These are phyloP conservation scores for Huntiella moniliformis DNA, from an alignment of 2,329 filamentous ascomycete species.

Conservation along the genomic window DNA sequence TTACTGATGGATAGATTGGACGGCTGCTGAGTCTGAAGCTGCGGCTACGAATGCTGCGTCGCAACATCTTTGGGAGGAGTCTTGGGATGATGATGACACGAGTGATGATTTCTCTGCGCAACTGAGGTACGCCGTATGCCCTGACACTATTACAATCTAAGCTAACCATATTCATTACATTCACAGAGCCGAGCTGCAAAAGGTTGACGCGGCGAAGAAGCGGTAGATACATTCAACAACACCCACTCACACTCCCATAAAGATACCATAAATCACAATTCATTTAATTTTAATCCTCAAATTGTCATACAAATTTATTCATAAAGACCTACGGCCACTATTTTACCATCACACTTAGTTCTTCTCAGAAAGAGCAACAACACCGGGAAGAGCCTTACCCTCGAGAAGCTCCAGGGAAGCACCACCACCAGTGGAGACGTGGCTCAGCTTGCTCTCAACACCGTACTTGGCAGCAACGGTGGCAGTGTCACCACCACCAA, in stretches of 20 bases:
- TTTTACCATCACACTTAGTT: background rate
- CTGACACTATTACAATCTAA: background rate
- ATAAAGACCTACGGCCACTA: background rate
- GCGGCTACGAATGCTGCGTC: slow-evolving; percentile 48
- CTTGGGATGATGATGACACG: slow-evolving; percentile 97
- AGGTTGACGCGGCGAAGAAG: slow-evolving; percentile 63
- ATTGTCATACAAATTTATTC: background rate
- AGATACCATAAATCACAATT: background rate
- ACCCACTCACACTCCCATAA: background rate
- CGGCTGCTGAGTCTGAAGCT: slow-evolving; percentile 73
- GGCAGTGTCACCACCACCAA: slow-evolving; percentile 93
- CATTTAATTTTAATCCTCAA: background rate
- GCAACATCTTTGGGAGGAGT: slow-evolving; percentile 92
- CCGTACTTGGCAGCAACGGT: slow-evolving; percentile 96
- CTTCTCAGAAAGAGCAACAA: slow-evolving; percentile 55
- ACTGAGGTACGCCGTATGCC: slow-evolving; percentile 53
- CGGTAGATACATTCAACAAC: slow-evolving; percentile 21
- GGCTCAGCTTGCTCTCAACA: slow-evolving; percentile 90
- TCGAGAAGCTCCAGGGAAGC: slow-evolving; percentile 90
- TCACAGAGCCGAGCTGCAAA: slow-evolving; percentile 73
- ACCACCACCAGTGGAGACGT: slow-evolving; percentile 93
- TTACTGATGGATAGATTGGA: slow-evolving; percentile 50
- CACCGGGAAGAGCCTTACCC: slow-evolving; percentile 93
- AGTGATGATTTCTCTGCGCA: slow-evolving; percentile 92
- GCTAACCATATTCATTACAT: slow-evolving; percentile 10